phyloP scores from a whole-genome alignment of 2,329 filamentous ascomycete genomes.

The Metarhizium guizhouense region DNA sequence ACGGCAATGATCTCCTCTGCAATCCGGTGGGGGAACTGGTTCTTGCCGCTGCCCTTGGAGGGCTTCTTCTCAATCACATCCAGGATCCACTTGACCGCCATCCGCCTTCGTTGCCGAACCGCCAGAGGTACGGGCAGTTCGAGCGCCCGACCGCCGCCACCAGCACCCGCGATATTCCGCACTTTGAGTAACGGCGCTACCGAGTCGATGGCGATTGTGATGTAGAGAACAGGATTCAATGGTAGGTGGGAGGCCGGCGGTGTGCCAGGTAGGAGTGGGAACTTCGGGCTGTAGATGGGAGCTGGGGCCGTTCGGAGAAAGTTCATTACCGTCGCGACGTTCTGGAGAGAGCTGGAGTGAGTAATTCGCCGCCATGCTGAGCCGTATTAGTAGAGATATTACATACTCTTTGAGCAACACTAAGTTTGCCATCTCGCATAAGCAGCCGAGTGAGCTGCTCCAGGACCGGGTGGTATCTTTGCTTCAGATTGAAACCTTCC shows the following conservation, averaged over 20 bases:
- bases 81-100: slow-evolving; percentile 83
- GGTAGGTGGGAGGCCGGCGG: slow-evolving; percentile 74
- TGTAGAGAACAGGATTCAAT: slow-evolving; percentile 80
- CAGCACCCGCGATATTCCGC: slow-evolving; percentile 63
- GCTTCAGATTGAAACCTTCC: slow-evolving; percentile 55
- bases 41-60: slow-evolving; percentile 60
- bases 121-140: slow-evolving; percentile 74
- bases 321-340: slow-evolving; percentile 77
- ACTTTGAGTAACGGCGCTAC: slow-evolving; percentile 83
- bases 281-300: slow-evolving; percentile 63
- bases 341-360: slow-evolving; percentile 35
- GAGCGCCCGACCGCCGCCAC: slow-evolving; percentile 76
- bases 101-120: slow-evolving; percentile 65
- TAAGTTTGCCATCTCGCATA: slow-evolving; percentile 87
- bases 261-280: slow-evolving; percentile 64
- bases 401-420: slow-evolving; percentile 73
- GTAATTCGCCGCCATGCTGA: not conserved
- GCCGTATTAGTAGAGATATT: not conserved
- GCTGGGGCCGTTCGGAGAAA: slow-evolving; percentile 76
- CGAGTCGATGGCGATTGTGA: slow-evolving; percentile 84
- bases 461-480: slow-evolving; percentile 78
- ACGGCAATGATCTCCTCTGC: slow-evolving; percentile 82
- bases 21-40: slow-evolving; percentile 66
- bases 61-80: slow-evolving; percentile 72
- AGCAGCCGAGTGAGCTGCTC: slow-evolving; percentile 82